A percentile compares a stretch with the other conserved stretches of the same genome.
Conservation (phyloP, 495 filamentous ascomycete species). For the Penicillium daleae region DNA sequence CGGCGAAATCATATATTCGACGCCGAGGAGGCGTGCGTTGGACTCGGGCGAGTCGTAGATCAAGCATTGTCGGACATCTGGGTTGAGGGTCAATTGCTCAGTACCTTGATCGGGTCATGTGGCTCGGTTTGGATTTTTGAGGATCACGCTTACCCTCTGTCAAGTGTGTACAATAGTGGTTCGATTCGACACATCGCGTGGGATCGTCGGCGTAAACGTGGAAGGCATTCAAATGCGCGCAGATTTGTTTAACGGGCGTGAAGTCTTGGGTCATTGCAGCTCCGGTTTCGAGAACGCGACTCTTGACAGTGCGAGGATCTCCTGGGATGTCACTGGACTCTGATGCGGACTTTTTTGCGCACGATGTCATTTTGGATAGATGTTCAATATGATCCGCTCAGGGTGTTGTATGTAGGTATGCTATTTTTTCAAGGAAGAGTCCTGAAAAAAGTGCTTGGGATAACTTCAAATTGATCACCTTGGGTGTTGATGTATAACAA, state of each 20-base stretch:
- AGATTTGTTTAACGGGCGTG: conserved; percentile 73
- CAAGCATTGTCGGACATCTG: conserved; percentile 78
- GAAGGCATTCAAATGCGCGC: conserved; percentile 85
- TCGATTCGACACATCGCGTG: conserved; percentile 69
- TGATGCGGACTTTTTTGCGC: neutral
- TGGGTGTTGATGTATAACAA: neutral
- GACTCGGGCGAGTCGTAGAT: conserved; percentile 73
- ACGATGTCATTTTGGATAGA: conserved; percentile 14
- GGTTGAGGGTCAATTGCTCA: neutral
- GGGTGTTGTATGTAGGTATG: neutral
- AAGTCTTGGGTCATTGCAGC: conserved; percentile 69
- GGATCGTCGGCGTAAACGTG: conserved; percentile 77
- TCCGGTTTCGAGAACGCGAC: conserved; percentile 66
- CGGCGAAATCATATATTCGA: conserved; percentile 91
- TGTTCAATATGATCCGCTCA: neutral
- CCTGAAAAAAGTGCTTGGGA: neutral
- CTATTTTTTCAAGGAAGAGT: neutral
- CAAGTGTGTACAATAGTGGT: conserved; percentile 85
- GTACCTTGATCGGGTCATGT: neutral
- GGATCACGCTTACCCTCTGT: conserved; percentile 56
- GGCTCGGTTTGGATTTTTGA: neutral
- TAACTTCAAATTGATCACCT: neutral
- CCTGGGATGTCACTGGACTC: conserved; percentile 50
- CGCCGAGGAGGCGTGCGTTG: conserved; percentile 75
- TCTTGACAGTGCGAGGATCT: conserved; percentile 55